Evolutionary conservation across 2,329 filamentous ascomycete genomes (phyloP).

Genomic region (Exophiala spinifera): DNA sequence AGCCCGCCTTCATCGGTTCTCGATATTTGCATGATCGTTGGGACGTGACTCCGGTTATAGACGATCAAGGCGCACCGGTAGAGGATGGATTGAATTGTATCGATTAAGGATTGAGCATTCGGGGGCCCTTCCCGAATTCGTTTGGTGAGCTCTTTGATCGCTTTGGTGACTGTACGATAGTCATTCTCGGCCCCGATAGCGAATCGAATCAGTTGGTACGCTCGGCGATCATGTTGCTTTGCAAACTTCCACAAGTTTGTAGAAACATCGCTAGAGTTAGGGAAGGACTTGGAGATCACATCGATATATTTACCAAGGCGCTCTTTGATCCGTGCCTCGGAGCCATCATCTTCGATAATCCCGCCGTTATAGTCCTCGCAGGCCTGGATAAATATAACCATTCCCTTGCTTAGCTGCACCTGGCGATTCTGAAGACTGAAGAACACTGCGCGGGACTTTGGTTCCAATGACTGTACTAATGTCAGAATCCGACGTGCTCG

Average conservation of each 20-base stretch:
- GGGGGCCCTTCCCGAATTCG: constrained; percentile 66
- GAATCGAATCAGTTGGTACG: constrained; percentile 84
- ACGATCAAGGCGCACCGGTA: constrained; percentile 81
- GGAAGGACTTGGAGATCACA: constrained; percentile 70
- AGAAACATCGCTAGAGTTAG: constrained; percentile 68
- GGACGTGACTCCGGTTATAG: constrained; percentile 91
- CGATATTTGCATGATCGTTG: constrained; percentile 83
- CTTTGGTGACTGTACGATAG: constrained; percentile 84
- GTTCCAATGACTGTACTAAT: constrained; percentile 73
- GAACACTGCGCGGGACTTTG: constrained; percentile 78
- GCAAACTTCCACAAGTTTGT: constrained; percentile 86
- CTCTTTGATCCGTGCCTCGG: constrained; percentile 63
- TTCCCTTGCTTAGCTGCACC: constrained; percentile 66
- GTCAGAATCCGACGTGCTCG: constrained; percentile 81
- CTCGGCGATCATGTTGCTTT: constrained; percentile 83
- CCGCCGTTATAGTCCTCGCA: constrained; percentile 91
- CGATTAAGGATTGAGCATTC: constrained; percentile 55
- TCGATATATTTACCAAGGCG: constrained; percentile 71
- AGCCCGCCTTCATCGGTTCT: constrained; percentile 78
- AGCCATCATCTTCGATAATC: constrained; percentile 67
- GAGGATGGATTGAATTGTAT: constrained; percentile 76
- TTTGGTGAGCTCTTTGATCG: constrained; percentile 84
- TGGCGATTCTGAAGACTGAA: constrained; percentile 81
- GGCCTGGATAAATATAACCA: constrained; percentile 73
- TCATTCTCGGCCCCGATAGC: constrained; percentile 82